Evolutionary conservation across 2,329 filamentous ascomycete genomes (phyloP).

Genomic region (Aspergillus tamarii): DNA sequence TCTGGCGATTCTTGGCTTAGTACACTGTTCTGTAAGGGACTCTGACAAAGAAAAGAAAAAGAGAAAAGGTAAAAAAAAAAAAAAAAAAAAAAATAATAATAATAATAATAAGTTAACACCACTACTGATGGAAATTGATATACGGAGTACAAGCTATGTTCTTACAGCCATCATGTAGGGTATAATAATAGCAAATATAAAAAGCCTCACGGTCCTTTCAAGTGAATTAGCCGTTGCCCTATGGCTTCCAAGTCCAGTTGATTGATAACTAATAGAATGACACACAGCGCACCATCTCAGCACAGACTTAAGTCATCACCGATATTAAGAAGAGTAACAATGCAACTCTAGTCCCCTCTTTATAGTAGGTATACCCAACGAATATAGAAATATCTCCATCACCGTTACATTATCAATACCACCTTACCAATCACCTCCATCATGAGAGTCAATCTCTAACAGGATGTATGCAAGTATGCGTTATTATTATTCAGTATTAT

Average conservation of each 20-base stretch:
- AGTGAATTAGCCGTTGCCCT: neutral
- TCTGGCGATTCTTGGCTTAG: constrained; percentile 31
- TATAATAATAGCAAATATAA: neutral
- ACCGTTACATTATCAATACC: constrained; percentile 1
- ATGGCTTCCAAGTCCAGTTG: neutral
- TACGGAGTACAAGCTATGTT: too few species aligned
- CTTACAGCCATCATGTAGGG: neutral
- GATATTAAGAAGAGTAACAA: neutral
- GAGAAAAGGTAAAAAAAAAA: neutral
- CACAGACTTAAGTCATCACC: neutral
- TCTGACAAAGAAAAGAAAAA: neutral
- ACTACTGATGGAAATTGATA: neutral
- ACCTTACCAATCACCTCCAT: neutral
- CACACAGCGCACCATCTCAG: neutral
- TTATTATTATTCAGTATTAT: neutral
- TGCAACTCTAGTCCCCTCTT: neutral
- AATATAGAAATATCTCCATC: neutral
- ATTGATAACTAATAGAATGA: neutral
- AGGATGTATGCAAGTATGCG: neutral
- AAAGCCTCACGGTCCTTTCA: neutral
- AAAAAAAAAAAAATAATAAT: neutral
- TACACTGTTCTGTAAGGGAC: constrained; percentile 24
- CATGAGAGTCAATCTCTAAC: neutral
- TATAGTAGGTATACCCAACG: neutral
- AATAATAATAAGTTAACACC: neutral